Conservation (phyloP, 2,329 filamentous ascomycete genomes). For the Coleophoma cylindrospora region DNA sequence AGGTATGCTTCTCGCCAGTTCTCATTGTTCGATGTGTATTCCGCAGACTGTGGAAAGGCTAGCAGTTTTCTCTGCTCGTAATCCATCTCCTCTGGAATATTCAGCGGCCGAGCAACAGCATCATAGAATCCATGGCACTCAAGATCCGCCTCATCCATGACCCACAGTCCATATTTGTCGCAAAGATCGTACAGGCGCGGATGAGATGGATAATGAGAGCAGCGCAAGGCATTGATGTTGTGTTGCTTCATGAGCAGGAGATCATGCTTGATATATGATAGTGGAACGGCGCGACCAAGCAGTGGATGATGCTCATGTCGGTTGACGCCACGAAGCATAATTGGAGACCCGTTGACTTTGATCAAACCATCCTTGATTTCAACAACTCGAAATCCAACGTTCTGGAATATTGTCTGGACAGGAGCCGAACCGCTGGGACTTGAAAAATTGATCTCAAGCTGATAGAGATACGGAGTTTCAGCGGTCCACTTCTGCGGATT, state of each 20-base stretch:
- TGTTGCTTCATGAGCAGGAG: constrained; percentile 64
- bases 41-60: constrained; percentile 47
- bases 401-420: constrained; percentile 35
- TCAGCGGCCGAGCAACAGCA: constrained; percentile 38
- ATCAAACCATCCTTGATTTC: constrained; percentile 57
- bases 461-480: constrained; percentile 59
- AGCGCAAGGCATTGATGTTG: constrained; percentile 67
- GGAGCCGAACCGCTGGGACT: constrained; percentile 22
- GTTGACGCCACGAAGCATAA: constrained; percentile 61
- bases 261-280: constrained; percentile 53
- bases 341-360: constrained; percentile 55
- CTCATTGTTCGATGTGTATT: constrained; percentile 57
- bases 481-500: constrained; percentile 65
- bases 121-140: constrained; percentile 46
- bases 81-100: constrained; percentile 50
- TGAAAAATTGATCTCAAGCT: constrained; percentile 39
- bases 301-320: constrained; percentile 65
- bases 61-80: constrained; percentile 56
- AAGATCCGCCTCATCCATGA: constrained; percentile 46
- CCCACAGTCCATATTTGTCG: constrained; percentile 63
- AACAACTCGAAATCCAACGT: constrained; percentile 58
- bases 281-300: constrained; percentile 44
- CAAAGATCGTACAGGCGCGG: constrained; percentile 53
- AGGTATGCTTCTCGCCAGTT: constrained; percentile 60
- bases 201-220: constrained; percentile 64